These are phyloP conservation scores for Penicillium sp. DNA, from an alignment of 2,329 filamentous ascomycete species.

Conservation along the genomic window DNA sequence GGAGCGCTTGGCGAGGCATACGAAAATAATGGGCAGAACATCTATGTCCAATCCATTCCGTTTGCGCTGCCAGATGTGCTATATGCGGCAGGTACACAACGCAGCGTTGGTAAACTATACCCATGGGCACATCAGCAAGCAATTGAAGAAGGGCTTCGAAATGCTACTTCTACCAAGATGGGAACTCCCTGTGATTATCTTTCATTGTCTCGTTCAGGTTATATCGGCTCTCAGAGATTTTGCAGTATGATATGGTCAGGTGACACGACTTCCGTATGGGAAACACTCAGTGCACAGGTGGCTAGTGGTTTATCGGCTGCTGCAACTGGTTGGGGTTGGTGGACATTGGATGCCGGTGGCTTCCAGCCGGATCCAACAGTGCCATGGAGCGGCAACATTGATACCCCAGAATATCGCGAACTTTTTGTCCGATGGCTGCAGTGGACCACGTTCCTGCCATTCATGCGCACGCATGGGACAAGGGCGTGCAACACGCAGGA, in stretches of 20 bases:
- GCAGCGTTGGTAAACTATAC: slow-evolving; percentile 56
- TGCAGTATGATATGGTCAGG: slow-evolving; percentile 58
- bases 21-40: slow-evolving; percentile 51
- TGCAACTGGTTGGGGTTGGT: slow-evolving; percentile 58
- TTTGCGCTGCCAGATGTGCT: slow-evolving; percentile 25
- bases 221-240: slow-evolving; percentile 55
- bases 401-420: slow-evolving; percentile 52
- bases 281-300: slow-evolving; percentile 52
- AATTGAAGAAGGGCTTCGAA: slow-evolving; percentile 55
- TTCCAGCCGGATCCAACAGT: slow-evolving; percentile 50
- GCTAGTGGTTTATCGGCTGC: slow-evolving; percentile 59
- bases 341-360: slow-evolving; percentile 63
- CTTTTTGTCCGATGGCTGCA: slow-evolving; percentile 61
- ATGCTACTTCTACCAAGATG: slow-evolving; percentile 48
- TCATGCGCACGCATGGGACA: slow-evolving; percentile 60
- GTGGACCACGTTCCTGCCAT: slow-evolving; percentile 55
- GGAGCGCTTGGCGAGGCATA: slow-evolving; percentile 33
- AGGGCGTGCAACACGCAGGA: slow-evolving; percentile 46
- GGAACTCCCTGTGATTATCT: slow-evolving; percentile 34
- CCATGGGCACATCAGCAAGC: slow-evolving; percentile 52
- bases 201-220: slow-evolving; percentile 52
- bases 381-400: slow-evolving; percentile 48
- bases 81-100: slow-evolving; percentile 58
- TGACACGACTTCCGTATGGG: slow-evolving; percentile 59
- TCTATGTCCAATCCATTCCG: slow-evolving; percentile 31